Conservation (phyloP, 2,329 filamentous ascomycete genomes). For the Sporothrix luriei region DNA sequence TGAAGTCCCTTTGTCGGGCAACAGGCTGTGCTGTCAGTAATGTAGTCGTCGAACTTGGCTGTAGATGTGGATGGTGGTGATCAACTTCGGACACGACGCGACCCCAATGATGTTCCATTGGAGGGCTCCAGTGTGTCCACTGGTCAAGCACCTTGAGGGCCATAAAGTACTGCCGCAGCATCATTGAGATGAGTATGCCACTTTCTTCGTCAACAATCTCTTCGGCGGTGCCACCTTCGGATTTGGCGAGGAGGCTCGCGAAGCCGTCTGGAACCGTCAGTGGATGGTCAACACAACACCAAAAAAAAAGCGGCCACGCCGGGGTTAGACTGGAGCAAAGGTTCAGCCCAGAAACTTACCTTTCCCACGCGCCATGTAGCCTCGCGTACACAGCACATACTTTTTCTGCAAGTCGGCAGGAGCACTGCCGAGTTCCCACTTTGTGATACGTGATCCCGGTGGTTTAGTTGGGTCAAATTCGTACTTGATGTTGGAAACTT, state of each 20-base stretch:
- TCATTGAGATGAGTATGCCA: slow-evolving; percentile 80
- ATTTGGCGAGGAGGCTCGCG: slow-evolving; percentile 70
- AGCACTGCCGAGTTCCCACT: slow-evolving; percentile 61
- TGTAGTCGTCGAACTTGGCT: slow-evolving; percentile 39
- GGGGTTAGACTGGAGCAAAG: not conserved
- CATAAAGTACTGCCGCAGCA: slow-evolving; percentile 90
- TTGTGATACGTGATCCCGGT: slow-evolving; percentile 64
- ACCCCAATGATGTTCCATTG: slow-evolving; percentile 66
- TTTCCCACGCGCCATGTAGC: slow-evolving; percentile 87
- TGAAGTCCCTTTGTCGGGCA: too few relatives aligned
- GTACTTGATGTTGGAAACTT: slow-evolving; percentile 82
- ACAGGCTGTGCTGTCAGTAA: not conserved
- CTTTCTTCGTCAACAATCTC: slow-evolving; percentile 85
- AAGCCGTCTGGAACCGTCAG: slow-evolving; percentile 65
- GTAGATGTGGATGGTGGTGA: slow-evolving; percentile 52
- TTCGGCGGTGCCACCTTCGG: slow-evolving; percentile 74
- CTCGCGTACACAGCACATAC: slow-evolving; percentile 77
- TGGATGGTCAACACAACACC: not conserved
- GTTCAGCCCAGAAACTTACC: slow-evolving; percentile 41
- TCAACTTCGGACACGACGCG: slow-evolving; percentile 65
- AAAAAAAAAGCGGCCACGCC: too few relatives aligned
- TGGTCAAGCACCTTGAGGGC: slow-evolving; percentile 76
- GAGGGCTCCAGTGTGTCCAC: slow-evolving; percentile 72
- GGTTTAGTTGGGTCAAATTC: slow-evolving; percentile 67
- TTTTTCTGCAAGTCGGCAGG: slow-evolving; percentile 63